Evolutionary conservation across 108 stramenopile species (phyloP).

Genomic region (Hondaea fermentalgiana): DNA sequence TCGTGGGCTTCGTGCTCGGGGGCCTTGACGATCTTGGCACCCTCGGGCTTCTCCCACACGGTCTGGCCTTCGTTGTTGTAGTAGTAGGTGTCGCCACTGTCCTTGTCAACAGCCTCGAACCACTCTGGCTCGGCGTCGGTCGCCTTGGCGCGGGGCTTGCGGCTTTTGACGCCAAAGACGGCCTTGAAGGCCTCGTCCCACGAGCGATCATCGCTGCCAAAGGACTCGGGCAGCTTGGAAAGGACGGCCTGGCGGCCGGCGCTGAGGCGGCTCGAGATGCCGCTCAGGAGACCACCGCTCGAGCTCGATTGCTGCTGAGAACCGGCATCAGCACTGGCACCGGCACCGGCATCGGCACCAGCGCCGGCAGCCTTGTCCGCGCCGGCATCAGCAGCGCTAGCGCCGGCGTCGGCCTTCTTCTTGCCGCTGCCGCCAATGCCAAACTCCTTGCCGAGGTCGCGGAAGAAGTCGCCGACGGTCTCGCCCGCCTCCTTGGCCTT

Average conservation of each 20-base stretch:
- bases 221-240: conserved; percentile 11
- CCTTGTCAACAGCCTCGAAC: conserved; percentile 21
- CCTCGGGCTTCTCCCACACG: neutral
- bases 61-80: conserved; percentile 13
- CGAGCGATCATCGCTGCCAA: neutral
- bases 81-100: neutral
- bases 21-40: neutral
- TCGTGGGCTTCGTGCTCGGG: neutral
- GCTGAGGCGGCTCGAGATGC: neutral
- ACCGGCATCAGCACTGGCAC: neutral
- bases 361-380: neutral
- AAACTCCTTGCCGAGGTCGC: neutral
- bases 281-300: neutral
- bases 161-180: conserved; percentile 5
- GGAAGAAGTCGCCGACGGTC: neutral
- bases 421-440: neutral
- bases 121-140: neutral
- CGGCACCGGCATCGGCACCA: neutral
- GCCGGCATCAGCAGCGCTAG: neutral
- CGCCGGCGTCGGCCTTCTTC: neutral
- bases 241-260: neutral
- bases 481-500: neutral
- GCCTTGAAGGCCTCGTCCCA: neutral
- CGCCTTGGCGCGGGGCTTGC: neutral
- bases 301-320: neutral